phyloP scores from a whole-genome alignment of 2,329 filamentous ascomycete genomes.

The Aspergillus versicolor region DNA sequence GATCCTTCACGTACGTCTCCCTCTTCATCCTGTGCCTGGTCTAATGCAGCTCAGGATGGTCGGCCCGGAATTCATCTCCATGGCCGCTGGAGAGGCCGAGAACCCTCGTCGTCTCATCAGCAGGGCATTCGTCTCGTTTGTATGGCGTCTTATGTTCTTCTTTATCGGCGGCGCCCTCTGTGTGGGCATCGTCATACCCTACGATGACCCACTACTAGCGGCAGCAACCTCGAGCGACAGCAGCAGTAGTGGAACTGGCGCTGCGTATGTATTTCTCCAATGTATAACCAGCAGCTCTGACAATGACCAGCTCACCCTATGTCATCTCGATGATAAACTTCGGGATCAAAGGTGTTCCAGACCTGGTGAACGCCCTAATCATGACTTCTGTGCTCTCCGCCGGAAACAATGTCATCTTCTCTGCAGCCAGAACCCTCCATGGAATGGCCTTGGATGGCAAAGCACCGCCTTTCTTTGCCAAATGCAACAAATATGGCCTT shows the following conservation, averaged over 20 bases:
- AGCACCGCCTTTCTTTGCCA: not conserved
- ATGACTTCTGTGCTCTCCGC: not conserved
- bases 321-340: not conserved
- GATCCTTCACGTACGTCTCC: conserved; percentile 53
- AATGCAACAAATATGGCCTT: not conserved
- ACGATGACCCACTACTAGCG: not conserved
- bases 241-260: not conserved
- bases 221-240: not conserved
- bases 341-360: not conserved
- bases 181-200: not conserved
- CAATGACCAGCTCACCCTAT: not conserved
- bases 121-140: not conserved
- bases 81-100: not conserved
- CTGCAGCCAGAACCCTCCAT: not conserved
- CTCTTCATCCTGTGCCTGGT: not conserved
- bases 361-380: conserved; percentile 2
- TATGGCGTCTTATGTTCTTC: conserved; percentile 1
- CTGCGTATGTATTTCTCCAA: not conserved
- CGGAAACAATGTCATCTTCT: not conserved
- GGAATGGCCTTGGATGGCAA: not conserved
- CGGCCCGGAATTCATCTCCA: conserved; percentile 54
- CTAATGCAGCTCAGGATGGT: conserved; percentile 43
- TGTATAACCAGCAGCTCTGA: too few relatives aligned
- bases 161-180: conserved; percentile 1
- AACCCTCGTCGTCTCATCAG: not conserved